Evolutionary conservation across 805 yeast species (phyloP).

Genomic region (Candida pseudoglaebosa): DNA sequence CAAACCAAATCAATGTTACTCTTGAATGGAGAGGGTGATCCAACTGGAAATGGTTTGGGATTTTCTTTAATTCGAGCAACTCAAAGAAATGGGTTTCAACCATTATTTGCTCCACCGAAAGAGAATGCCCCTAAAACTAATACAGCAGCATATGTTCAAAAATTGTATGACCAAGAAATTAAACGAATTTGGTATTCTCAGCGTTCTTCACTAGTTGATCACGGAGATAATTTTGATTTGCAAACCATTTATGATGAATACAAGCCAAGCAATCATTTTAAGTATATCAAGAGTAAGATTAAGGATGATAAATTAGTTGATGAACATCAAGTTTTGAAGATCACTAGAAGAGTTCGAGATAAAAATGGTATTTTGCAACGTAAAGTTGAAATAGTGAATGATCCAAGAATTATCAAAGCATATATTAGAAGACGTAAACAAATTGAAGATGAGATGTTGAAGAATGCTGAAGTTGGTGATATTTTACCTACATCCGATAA

Average conservation of each 20-base stretch:
- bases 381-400: slow-evolving; percentile 70
- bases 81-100: slow-evolving; percentile 86
- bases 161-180: slow-evolving; percentile 87
- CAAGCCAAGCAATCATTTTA: slow-evolving; percentile 30
- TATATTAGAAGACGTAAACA: slow-evolving; percentile 70
- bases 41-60: slow-evolving; percentile 86
- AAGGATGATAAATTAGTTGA: slow-evolving; percentile 31
- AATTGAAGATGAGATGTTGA: slow-evolving; percentile 50
- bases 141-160: slow-evolving; percentile 63
- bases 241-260: slow-evolving; percentile 35
- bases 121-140: slow-evolving; percentile 37
- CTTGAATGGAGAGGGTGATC: slow-evolving; percentile 92
- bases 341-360: slow-evolving; percentile 78
- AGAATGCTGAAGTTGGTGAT: slow-evolving; percentile 67
- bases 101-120: slow-evolving; percentile 32
- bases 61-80: slow-evolving; percentile 86
- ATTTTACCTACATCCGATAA: slow-evolving; percentile 76
- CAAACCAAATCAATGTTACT: slow-evolving; percentile 97
- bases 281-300: slow-evolving; percentile 29
- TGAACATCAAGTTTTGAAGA: slow-evolving; percentile 29
- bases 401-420: slow-evolving; percentile 82
- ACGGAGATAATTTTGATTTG: slow-evolving; percentile 35
- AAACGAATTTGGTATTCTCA: slow-evolving; percentile 87
- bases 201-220: slow-evolving; percentile 49
- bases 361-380: slow-evolving; percentile 84